phyloP scores from a whole-genome alignment of 75 land plant genomes.

The Sequoia sempervirens region DNA sequence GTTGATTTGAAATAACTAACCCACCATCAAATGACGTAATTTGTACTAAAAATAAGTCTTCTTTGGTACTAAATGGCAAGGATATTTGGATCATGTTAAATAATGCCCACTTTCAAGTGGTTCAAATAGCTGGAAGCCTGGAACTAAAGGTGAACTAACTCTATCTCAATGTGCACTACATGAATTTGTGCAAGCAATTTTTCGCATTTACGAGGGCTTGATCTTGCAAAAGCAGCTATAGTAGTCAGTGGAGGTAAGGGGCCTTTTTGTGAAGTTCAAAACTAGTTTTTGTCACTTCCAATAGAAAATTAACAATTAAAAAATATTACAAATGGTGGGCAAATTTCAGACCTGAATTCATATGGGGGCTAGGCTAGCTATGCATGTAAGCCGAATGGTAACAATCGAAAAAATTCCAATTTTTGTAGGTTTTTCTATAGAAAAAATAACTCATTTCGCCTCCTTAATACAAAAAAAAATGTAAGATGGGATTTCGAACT shows the following conservation, averaged over 20 bases:
- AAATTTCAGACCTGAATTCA: too few relatives aligned
- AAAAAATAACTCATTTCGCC: too few relatives aligned
- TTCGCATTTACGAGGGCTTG: conserved; percentile 59
- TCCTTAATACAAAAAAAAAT: too few relatives aligned
- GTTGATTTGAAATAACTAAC: conserved; percentile 87
- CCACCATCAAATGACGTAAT: conserved; percentile 92
- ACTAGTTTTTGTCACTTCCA: too few relatives aligned
- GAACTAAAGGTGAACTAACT: conserved; percentile 75
- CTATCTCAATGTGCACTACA: conserved; percentile 90
- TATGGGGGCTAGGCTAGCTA: too few relatives aligned
- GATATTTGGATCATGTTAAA: conserved; percentile 86
- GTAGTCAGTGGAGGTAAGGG: conserved; percentile 19
- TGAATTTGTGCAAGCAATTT: conserved; percentile 79
- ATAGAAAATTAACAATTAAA: too few relatives aligned
- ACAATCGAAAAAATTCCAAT: too few relatives aligned
- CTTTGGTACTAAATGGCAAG: conserved; percentile 64
- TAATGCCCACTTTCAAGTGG: conserved; percentile 77
- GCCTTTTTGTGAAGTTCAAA: neutral
- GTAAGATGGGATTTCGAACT: too few relatives aligned
- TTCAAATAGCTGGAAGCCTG: conserved; percentile 68
- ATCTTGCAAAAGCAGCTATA: conserved; percentile 25
- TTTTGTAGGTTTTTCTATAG: too few relatives aligned
- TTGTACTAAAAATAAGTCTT: conserved; percentile 66
- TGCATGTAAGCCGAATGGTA: too few relatives aligned
- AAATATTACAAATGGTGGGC: too few relatives aligned